A percentile compares a stretch with the other conserved stretches of the same genome.
Evolutionary conservation across 108 stramenopile species (phyloP).

Genomic region (Schizochytrium sp.): DNA sequence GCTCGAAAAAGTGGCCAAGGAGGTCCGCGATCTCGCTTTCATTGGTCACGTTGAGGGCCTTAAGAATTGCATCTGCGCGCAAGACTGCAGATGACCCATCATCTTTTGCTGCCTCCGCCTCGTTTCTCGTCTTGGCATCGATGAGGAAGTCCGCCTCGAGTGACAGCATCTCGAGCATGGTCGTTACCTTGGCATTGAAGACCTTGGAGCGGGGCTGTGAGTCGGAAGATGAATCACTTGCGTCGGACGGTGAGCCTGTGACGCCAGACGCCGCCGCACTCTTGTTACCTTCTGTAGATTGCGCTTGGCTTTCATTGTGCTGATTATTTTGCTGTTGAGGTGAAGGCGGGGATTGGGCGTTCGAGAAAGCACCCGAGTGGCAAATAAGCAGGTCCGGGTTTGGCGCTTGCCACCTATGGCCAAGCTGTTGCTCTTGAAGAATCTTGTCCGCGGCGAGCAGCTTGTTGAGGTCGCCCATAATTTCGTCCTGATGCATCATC

Average conservation of each 20-base stretch:
- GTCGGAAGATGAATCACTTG: not conserved
- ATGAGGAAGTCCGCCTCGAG: constrained; percentile 54
- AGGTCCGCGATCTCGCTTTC: constrained; percentile 42
- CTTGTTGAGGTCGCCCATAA: constrained; percentile 5
- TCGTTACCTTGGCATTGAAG: constrained; percentile 34
- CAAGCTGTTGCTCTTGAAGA: constrained; percentile 56
- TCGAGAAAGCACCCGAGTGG: not conserved
- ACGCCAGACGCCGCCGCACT: not conserved
- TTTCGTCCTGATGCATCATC: constrained; percentile 50
- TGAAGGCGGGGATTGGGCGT: not conserved
- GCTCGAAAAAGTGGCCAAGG: constrained; percentile 48
- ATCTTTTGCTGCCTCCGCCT: constrained; percentile 23
- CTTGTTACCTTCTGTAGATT: not conserved
- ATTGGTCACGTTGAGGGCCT: constrained; percentile 41
- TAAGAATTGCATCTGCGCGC: constrained; percentile 43
- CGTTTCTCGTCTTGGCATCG: constrained; percentile 24
- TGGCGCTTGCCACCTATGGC: constrained; percentile 49
- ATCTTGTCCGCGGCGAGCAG: constrained; percentile 41
- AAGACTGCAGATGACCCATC: constrained; percentile 32
- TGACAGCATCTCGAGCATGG: constrained; percentile 40
- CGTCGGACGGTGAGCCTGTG: no score
- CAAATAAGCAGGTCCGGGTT: constrained; percentile 21
- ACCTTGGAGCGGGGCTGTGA: constrained; percentile 20
- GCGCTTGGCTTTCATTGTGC: not conserved
- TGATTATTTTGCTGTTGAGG: not conserved